Evolutionary conservation across 1,284 basidiomycete species (phyloP), one percentile per base, ranked within the genome.

Genomic region (Vanrija humicola): DNA sequence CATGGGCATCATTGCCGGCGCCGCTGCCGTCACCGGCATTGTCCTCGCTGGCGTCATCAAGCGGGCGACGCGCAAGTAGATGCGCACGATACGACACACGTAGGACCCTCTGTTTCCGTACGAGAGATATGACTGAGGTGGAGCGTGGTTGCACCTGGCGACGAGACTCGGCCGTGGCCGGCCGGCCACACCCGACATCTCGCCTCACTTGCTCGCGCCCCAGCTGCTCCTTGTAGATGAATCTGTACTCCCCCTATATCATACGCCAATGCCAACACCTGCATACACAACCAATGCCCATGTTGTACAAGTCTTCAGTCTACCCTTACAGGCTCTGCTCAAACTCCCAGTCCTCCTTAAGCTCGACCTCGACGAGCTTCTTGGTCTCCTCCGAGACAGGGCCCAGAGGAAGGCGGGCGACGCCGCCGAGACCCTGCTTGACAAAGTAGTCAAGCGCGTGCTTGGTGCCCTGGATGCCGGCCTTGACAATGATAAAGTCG

Each of bases 1-100:
- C 51, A 93, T 98, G 86, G 95, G 92, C 10, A 80, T 98, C 43
- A 89, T 87, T 34, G 94, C 92, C 46, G 91, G 92, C 51, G 88
- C 84, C 43, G 92, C 89, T 8, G 91, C 94, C 10, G 72, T 96
- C 10, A 88, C 90, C 50, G 88, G 90, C 29, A 76, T 98, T 42
- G 74, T 93, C 56, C 69, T 94, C 51, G 89, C 92, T 62, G 82
- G 86, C 68, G 78, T 97, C 66, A 81, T 92, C 83, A 87, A 89
- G 83, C 87, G 88, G 82, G 85, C 89, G 84, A 82, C 88, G 80
- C 38, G 59, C 48, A 58, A 57, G 45, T 57, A 55, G 38, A 28
- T 10, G 10, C 5, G 21, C 21, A 23, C 5, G 28, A 28, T 23
- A 23, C 21, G 28, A 28, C 28, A 6, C 28, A 28, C 28, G 28